phyloP scores from a whole-genome alignment of 2,329 filamentous ascomycete genomes.

The Aspergillus alliaceus region DNA sequence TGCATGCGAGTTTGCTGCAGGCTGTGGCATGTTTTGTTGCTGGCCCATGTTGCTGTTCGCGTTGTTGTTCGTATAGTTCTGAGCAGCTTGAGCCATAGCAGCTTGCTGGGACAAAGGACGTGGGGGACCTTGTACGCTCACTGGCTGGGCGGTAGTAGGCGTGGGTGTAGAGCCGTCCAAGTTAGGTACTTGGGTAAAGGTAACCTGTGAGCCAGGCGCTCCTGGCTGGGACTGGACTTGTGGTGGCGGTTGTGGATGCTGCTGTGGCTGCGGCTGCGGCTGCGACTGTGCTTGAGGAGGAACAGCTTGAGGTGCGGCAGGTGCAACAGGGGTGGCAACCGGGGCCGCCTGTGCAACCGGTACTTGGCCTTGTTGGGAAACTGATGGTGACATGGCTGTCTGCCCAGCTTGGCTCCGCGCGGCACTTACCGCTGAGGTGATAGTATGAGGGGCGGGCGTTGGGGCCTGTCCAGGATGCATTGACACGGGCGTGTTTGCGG shows the following conservation, averaged over 20 bases:
- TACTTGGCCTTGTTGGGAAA: conserved; percentile 33
- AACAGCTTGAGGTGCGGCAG: conserved; percentile 24
- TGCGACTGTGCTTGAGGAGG: conserved; percentile 8
- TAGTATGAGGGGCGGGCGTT: conserved; percentile 46
- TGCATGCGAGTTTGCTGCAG: conserved; percentile 35
- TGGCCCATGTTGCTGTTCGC: conserved; percentile 19
- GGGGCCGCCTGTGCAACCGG: conserved; percentile 28
- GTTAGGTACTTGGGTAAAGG: conserved; percentile 32
- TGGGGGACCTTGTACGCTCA: conserved; percentile 37
- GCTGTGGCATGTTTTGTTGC: conserved; percentile 29
- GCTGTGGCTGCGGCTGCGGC: conserved; percentile 5
- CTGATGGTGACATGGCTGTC: conserved; percentile 37
- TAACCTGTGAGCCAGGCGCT: conserved; percentile 27
- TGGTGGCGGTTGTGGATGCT: conserved; percentile 21
- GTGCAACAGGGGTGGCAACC: conserved; percentile 23
- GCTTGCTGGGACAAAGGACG: conserved; percentile 47
- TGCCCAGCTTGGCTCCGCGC: conserved; percentile 42
- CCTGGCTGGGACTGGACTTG: conserved; percentile 32
- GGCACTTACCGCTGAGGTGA: conserved; percentile 50
- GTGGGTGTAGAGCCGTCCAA: conserved; percentile 34
- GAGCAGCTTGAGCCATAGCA: conserved; percentile 47
- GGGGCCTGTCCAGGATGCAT: conserved; percentile 35
- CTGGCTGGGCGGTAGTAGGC: conserved; percentile 28
- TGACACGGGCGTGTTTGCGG: conserved; percentile 25
- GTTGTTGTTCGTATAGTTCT: conserved; percentile 41